Evolutionary conservation across 2,329 filamentous ascomycete genomes (phyloP).

Genomic region (Ophiosphaerella korrae): DNA sequence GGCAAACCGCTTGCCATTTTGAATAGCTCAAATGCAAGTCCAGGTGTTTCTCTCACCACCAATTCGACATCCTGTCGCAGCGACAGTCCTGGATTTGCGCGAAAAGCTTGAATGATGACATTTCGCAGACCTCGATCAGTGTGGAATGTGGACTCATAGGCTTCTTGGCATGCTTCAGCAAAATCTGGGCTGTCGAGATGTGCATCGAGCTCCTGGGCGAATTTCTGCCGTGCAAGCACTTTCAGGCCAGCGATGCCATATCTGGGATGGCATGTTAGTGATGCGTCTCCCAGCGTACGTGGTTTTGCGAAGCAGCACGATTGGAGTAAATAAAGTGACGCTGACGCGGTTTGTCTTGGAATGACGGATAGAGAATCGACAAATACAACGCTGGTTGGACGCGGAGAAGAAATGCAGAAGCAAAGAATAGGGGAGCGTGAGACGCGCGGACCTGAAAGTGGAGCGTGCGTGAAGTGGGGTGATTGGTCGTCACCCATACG

Average conservation of each 20-base stretch:
- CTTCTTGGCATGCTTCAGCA: conserved; percentile 55
- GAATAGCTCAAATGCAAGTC: conserved; percentile 56
- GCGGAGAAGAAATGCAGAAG: conserved; percentile 10
- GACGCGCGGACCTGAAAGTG: conserved; percentile 10
- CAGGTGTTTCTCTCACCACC: conserved; percentile 52
- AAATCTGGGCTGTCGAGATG: conserved; percentile 53
- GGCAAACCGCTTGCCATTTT: conserved; percentile 55
- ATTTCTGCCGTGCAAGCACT: conserved; percentile 52
- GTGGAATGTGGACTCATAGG: conserved; percentile 57
- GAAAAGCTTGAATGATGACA: conserved; percentile 55
- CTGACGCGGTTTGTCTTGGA: conserved; percentile 28
- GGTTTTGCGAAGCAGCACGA: conserved; percentile 3
- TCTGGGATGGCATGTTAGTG: conserved; percentile 37
- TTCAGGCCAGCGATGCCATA: conserved; percentile 57
- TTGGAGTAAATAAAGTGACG: conserved; percentile 14
- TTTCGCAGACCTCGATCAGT: conserved; percentile 55
- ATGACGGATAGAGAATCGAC: conserved; percentile 8
- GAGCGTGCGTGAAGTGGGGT: conserved; percentile 12
- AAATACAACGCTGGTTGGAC: conserved; percentile 23
- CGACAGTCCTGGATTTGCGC: conserved; percentile 52
- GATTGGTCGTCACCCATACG: conserved; percentile 28
- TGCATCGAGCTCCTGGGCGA: conserved; percentile 51
- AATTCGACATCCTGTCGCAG: conserved; percentile 53
- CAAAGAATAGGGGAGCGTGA: conserved; percentile 4
- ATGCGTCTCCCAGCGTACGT: conserved; percentile 6